These are phyloP conservation scores for Xylaria curta DNA, from an alignment of 495 filamentous ascomycete genomes.

Conservation along the genomic window DNA sequence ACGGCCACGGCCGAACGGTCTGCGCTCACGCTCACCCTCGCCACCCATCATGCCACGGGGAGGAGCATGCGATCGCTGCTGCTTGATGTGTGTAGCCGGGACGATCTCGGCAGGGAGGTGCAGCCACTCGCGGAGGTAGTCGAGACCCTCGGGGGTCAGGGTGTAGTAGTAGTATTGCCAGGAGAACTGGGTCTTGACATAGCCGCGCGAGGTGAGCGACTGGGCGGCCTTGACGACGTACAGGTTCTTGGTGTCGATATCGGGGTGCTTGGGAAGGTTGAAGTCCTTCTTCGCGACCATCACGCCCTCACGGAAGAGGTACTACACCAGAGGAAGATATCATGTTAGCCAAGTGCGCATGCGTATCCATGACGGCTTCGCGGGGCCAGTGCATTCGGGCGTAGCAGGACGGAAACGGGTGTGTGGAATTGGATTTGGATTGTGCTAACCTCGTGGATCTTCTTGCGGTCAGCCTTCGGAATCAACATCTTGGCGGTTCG, in stretches of 20 bases:
- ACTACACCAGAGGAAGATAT: constrained; percentile 58
- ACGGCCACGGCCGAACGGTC: constrained; percentile 67
- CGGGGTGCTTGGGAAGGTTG: constrained; percentile 89
- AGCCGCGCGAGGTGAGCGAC: constrained; percentile 96
- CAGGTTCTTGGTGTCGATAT: constrained; percentile 99
- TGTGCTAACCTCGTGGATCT: constrained; percentile 81
- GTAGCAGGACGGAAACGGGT: not conserved
- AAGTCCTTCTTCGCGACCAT: constrained; percentile 99
- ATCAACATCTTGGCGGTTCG: constrained; percentile 82
- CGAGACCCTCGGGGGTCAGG: constrained; percentile 97
- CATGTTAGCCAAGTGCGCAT: constrained; percentile 42
- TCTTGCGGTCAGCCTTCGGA: constrained; percentile 99
- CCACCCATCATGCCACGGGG: constrained; percentile 94
- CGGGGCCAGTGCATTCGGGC: constrained; percentile 15
- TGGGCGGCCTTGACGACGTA: constrained; percentile 98
- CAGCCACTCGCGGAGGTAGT: constrained; percentile 99
- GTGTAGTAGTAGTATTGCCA: constrained; percentile 99
- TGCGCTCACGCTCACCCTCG: constrained; percentile 83
- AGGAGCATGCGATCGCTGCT: constrained; percentile 97
- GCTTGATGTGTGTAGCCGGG: constrained; percentile 99
- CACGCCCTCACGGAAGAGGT: constrained; percentile 99
- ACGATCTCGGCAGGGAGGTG: constrained; percentile 99
- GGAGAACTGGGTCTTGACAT: constrained; percentile 99
- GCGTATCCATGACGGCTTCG: constrained; percentile 6
- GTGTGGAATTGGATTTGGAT: not conserved